These are phyloP conservation scores for Apocynum venetum DNA, from an alignment of 257 asterid genomes.

Conservation along the genomic window DNA sequence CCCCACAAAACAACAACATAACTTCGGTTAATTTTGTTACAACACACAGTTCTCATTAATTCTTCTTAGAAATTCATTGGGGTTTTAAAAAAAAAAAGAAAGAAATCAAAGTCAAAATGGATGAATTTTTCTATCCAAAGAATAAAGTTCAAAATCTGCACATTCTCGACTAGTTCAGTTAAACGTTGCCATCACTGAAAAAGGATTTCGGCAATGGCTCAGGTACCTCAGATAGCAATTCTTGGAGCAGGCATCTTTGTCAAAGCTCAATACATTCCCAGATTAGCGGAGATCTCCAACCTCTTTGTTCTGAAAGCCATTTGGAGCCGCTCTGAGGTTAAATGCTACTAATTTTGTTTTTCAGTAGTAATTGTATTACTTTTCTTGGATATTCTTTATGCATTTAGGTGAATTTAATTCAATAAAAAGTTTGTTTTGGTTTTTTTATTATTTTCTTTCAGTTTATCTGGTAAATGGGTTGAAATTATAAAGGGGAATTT, in stretches of 20 bases:
- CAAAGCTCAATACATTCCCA: slow-evolving; percentile 67
- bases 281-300: slow-evolving; percentile 79
- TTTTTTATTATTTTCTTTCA: background rate
- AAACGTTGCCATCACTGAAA: background rate
- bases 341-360: background rate
- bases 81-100: no score
- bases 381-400: background rate
- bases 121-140: no score
- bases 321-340: slow-evolving; percentile 88
- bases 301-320: slow-evolving; percentile 58
- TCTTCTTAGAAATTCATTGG: no score
- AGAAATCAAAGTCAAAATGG: no score
- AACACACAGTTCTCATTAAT: no score
- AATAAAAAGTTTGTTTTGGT: no score
- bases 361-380: background rate
- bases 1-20: no score
- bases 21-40: no score
- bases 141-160: background rate
- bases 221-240: slow-evolving; percentile 65
- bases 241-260: slow-evolving; percentile 92
- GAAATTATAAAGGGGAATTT: background rate
- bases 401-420: no score
- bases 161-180: background rate
- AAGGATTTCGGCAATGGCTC: slow-evolving; percentile 12
- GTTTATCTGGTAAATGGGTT: background rate